phyloP scores from a whole-genome alignment of 441 rosid species.

The Syzygium malaccense region DNA sequence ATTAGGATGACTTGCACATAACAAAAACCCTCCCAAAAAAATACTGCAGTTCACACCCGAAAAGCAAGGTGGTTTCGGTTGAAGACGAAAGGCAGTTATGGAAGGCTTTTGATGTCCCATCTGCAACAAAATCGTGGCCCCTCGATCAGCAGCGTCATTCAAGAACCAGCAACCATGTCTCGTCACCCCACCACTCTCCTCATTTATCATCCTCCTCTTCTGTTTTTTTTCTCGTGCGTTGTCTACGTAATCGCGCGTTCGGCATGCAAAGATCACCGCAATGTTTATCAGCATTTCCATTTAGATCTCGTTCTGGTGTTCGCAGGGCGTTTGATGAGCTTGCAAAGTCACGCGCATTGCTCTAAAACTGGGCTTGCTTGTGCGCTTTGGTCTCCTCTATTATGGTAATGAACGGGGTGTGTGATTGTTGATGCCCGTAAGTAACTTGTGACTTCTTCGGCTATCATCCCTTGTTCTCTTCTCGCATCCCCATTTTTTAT shows the following conservation, averaged over 20 bases:
- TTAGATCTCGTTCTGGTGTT: neutral
- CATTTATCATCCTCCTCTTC: neutral
- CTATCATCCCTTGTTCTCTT: slow-evolving; percentile 8
- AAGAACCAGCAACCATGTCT: neutral
- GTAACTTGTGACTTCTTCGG: slow-evolving; percentile 49
- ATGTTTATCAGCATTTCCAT: slow-evolving; percentile 4
- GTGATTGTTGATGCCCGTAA: slow-evolving; percentile 36
- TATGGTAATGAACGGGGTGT: neutral
- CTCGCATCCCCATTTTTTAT: neutral
- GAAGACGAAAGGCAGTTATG: neutral
- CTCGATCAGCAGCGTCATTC: neutral
- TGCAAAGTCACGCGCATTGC: neutral
- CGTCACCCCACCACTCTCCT: neutral
- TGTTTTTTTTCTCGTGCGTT: neutral
- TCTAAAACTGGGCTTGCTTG: neutral
- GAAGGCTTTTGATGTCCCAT: neutral
- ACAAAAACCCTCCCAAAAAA: neutral
- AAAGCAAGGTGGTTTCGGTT: neutral
- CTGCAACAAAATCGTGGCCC: neutral
- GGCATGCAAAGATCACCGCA: slow-evolving; percentile 11
- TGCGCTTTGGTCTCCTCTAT: neutral
- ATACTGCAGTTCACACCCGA: neutral
- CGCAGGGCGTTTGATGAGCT: neutral
- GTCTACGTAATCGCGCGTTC: slow-evolving; percentile 12
- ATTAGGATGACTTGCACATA: neutral